A percentile compares a stretch with the other conserved stretches of the same genome.
Conservation (phyloP, 1,284 basidiomycete species). For the Cutaneotrichosporon sp. region DNA sequence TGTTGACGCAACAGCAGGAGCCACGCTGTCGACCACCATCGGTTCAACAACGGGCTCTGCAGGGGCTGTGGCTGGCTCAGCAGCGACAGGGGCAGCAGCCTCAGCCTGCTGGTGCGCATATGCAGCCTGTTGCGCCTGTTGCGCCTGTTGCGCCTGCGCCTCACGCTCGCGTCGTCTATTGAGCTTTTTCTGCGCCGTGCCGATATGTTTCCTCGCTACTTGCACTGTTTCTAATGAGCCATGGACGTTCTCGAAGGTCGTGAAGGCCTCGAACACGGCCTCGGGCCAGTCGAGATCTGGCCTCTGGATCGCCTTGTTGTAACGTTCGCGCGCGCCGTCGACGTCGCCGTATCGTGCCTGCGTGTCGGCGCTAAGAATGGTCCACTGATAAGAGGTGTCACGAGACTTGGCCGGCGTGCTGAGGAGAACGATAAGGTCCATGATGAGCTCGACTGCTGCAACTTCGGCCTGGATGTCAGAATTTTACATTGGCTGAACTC, state of each 20-base stretch:
- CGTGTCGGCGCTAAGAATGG: constrained; percentile 33
- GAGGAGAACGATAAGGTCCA: constrained; percentile 31
- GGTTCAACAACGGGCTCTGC: background rate
- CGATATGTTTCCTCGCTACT: constrained; percentile 65
- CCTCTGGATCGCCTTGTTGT: constrained; percentile 61
- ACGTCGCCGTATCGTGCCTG: constrained; percentile 60
- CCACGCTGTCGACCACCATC: constrained; percentile 8
- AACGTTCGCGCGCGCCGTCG: constrained; percentile 65
- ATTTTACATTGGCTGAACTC: constrained; percentile 41
- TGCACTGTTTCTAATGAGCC: constrained; percentile 72
- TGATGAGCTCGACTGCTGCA: constrained; percentile 27
- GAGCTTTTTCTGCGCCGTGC: constrained; percentile 64
- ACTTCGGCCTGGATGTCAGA: constrained; percentile 36
- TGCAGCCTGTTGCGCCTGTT: constrained; percentile 18
- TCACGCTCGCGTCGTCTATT: constrained; percentile 68
- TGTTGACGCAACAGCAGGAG: constrained; percentile 6
- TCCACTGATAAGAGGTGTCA: constrained; percentile 37
- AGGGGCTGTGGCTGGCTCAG: constrained; percentile 8
- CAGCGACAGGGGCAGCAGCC: constrained; percentile 4
- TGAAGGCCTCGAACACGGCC: constrained; percentile 82
- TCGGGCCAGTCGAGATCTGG: constrained; percentile 86
- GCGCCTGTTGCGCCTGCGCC: constrained; percentile 19
- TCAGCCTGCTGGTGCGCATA: constrained; percentile 21
- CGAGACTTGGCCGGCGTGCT: constrained; percentile 33
- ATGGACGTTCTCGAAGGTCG: constrained; percentile 77